Evolutionary conservation across 768 basidiomycete species (phyloP).

Genomic region (Mycena capillaripes): DNA sequence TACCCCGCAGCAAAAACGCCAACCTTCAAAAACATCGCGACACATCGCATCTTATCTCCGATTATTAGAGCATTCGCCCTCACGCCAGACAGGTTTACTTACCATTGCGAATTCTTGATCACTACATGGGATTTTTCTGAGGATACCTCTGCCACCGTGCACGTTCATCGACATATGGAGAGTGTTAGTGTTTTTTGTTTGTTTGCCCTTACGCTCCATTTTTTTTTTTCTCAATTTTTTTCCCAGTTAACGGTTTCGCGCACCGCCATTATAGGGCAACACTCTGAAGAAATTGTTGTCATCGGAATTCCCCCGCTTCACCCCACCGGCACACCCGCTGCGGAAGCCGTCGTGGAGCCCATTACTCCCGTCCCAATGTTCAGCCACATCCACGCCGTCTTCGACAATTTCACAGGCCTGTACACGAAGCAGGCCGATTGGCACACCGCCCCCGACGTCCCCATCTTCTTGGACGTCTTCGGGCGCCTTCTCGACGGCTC

Average conservation of each 20-base stretch:
- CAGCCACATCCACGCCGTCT: constrained; percentile 18
- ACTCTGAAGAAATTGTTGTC: constrained; percentile 6
- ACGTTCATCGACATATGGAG: constrained; percentile 6
- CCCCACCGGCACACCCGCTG: constrained; percentile 12
- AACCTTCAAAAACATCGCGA: background rate
- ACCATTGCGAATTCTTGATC: constrained; percentile 7
- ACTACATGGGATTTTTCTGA: constrained; percentile 28
- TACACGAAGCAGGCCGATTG: constrained; percentile 19
- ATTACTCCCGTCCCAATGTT: constrained; percentile 14
- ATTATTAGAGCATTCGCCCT: background rate
- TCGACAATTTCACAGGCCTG: background rate
- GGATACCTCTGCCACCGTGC: constrained; percentile 14
- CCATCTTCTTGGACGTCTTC: constrained; percentile 24
- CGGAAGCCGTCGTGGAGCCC: constrained; percentile 16
- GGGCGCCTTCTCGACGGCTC: constrained; percentile 10
- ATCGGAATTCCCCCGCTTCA: constrained; percentile 28
- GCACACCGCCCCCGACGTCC: constrained; percentile 14
- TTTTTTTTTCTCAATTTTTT: background rate
- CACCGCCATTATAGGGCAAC: constrained; percentile 9
- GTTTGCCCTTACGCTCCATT: background rate
- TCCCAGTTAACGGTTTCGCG: constrained; percentile 16
- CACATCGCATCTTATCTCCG: background rate
- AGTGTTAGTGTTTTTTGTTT: background rate
- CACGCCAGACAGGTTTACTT: constrained; percentile 21
- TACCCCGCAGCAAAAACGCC: background rate